Percentiles rank a stretch among this genome's conserved stretches.
These are phyloP conservation scores for Calonectria hawksworthii DNA, from an alignment of 2,329 filamentous ascomycete genomes.

Conservation along the genomic window DNA sequence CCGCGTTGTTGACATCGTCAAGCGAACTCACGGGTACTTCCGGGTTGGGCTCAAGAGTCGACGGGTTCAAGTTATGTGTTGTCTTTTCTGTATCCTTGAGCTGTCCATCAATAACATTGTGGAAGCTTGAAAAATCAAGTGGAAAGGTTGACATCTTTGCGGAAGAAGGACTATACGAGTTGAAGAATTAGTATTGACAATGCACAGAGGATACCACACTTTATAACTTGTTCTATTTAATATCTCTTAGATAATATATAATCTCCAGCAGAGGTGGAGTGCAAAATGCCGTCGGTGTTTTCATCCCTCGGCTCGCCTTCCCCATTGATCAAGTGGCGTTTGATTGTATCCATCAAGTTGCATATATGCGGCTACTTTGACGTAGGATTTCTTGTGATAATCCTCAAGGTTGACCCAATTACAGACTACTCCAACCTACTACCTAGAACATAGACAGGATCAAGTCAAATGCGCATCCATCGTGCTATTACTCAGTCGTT, in stretches of 20 bases:
- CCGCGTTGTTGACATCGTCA: conserved; percentile 6
- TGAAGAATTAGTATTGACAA: background rate
- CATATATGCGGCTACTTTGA: background rate
- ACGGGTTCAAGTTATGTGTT: background rate
- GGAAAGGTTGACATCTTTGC: background rate
- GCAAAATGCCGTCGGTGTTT: background rate
- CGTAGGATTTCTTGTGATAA: too few relatives aligned
- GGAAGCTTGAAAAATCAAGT: background rate
- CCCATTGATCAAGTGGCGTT: background rate
- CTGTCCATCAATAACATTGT: conserved; percentile 11
- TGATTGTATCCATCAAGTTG: background rate
- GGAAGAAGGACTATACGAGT: background rate
- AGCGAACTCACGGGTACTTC: conserved; percentile 6
- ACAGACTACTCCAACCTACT: background rate
- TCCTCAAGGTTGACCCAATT: background rate
- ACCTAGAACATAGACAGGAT: background rate
- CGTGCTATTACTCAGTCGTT: background rate
- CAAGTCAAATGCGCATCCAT: background rate
- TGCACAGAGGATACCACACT: background rate
- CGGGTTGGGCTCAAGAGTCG: background rate
- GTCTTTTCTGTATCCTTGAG: background rate
- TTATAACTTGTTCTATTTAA: background rate
- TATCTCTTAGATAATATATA: background rate
- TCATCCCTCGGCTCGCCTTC: background rate
- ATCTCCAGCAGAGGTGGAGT: background rate